Conservation (phyloP, 495 filamentous ascomycete genomes). For the Neurospora sp. region DNA sequence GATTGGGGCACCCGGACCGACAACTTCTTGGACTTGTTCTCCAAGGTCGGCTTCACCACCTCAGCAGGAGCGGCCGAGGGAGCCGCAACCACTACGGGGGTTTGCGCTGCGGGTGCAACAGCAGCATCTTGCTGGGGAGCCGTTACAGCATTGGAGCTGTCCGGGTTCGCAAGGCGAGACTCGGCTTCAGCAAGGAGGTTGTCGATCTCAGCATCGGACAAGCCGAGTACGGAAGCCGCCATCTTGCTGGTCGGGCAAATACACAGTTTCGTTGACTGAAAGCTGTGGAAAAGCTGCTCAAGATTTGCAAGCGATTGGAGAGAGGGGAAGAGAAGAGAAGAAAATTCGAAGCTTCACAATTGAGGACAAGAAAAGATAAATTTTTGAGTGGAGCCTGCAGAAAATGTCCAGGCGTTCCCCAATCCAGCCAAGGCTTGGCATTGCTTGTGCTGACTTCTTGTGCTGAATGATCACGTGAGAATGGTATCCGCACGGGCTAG, state of each 20-base stretch:
- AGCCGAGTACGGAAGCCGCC: conserved; percentile 7
- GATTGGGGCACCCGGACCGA: conserved; percentile 32
- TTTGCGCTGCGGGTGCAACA: conserved; percentile 3
- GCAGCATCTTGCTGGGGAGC: conserved; percentile 1
- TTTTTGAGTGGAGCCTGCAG: conserved; percentile 1
- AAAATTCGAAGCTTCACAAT: conserved; percentile 7
- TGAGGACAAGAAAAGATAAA: neutral
- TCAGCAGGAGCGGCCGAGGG: conserved; percentile 12
- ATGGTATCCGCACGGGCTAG: neutral
- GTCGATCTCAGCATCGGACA: conserved; percentile 23
- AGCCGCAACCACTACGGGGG: conserved; percentile 2
- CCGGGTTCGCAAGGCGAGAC: conserved; percentile 17
- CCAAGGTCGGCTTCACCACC: conserved; percentile 8
- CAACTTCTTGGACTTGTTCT: conserved; percentile 23
- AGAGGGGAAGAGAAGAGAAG: conserved; percentile 2
- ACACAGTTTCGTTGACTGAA: neutral
- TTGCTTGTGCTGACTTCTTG: neutral
- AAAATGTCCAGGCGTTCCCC: neutral
- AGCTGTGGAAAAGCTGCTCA: neutral
- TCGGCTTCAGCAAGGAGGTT: conserved; percentile 23
- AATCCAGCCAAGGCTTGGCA: neutral
- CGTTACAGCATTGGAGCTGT: conserved; percentile 4
- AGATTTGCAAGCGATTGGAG: neutral
- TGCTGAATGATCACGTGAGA: neutral
- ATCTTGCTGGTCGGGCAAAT: conserved; percentile 6